Evolutionary conservation across 768 basidiomycete species (phyloP).

Genomic region (Boletus tylopilopsis): DNA sequence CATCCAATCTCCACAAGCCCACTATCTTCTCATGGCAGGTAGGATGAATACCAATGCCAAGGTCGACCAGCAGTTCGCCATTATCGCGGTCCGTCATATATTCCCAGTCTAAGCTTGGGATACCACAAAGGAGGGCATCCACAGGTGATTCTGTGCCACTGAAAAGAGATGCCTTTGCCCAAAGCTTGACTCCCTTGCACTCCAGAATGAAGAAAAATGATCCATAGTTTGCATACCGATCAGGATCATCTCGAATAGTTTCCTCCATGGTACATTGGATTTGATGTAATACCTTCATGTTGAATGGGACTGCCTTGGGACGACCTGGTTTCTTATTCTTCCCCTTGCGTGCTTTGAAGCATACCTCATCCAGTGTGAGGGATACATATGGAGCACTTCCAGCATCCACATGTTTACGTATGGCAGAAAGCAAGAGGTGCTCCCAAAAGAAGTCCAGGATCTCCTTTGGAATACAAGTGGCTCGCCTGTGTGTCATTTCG

Average conservation of each 20-base stretch:
- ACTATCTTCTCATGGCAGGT: neutral
- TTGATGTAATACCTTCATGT: neutral
- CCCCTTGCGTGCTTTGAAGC: slow-evolving; percentile 3
- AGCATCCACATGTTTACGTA: neutral
- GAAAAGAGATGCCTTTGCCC: no score
- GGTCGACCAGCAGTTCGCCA: no score
- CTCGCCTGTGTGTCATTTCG: neutral
- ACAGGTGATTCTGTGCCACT: no score
- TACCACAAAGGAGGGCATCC: no score
- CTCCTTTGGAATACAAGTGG: slow-evolving; percentile 4
- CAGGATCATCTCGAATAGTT: neutral
- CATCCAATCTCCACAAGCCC: neutral
- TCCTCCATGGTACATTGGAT: slow-evolving; percentile 6
- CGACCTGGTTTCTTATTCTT: neutral
- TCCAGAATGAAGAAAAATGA: no score
- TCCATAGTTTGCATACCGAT: slow-evolving; percentile 1
- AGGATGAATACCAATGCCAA: neutral
- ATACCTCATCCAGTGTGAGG: slow-evolving; percentile 1
- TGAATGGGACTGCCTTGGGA: slow-evolving; percentile 10
- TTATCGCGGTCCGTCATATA: no score
- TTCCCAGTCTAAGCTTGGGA: no score
- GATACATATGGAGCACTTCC: slow-evolving; percentile 2
- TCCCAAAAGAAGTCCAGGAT: slow-evolving; percentile 8
- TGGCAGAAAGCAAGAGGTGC: slow-evolving; percentile 8
- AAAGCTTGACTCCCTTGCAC: no score